Evolutionary conservation across 2,329 filamentous ascomycete species (phyloP), one percentile per base, ranked within the genome.

Genomic region (Apiospora saccharicola): DNA sequence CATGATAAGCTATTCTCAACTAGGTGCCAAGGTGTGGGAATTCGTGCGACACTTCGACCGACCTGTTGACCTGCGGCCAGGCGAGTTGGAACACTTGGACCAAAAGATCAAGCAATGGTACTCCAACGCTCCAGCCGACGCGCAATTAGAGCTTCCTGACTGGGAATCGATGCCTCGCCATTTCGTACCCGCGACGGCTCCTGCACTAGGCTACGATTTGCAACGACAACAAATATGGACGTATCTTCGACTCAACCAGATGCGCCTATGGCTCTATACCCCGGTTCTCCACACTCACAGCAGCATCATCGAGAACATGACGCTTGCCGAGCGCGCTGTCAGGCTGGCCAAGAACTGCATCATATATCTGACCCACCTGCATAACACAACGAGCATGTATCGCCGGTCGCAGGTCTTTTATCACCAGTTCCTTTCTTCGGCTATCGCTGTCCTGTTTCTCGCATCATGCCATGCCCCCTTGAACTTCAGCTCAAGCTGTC

Each of bases 21-120:
- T 98, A 51, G 92, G 92, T 41, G 95, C 94, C 72, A 95, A 94
- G 80, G 93, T 98, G 13, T 98, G 95, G 94, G 90, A 89, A 71
- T 91, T 94, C 4, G 91, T 96, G 14, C 89, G 93, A 47, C 90
- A 92, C 68, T 91, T 90, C 64, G 91, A 93, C 34, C 86, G 90
- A n/a, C 86, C 89, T 0, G 87, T 88, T 47, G 91, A 93, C 51
- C 85, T 93, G 70, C 91, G 91, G 74, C 89, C 90, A 44, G 91
- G 93, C 73, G 92, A 96, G 74, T 93, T 98, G 72, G 92, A 93
- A 41, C 91, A 90, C 68, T 86, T 98, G 8, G 95, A 98, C 79
- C 92, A 91, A 73, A 93, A 97, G 78, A 92, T 98, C 68, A 85
- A 96, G 5, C 90, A 94, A 75, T 98, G 96, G 96, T 96, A 97